These are phyloP conservation scores for Xylogone sp. DNA, from an alignment of 2,329 filamentous ascomycete genomes.

Conservation along the genomic window DNA sequence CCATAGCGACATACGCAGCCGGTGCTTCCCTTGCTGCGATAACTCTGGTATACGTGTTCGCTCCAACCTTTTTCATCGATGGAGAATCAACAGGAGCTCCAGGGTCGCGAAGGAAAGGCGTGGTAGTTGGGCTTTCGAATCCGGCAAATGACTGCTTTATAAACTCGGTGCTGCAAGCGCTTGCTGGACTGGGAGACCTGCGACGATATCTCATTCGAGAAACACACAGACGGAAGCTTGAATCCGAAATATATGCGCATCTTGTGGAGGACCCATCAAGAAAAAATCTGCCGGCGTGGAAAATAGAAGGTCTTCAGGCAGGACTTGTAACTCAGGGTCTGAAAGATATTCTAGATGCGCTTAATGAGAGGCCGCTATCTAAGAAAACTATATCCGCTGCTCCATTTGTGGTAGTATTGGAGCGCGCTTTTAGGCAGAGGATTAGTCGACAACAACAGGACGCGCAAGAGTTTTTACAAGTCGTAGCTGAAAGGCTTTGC, in stretches of 20 bases:
- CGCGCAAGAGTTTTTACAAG: slow-evolving; percentile 94
- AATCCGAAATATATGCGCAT: slow-evolving; percentile 69
- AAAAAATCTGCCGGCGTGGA: slow-evolving; percentile 50
- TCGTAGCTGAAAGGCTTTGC: slow-evolving; percentile 85
- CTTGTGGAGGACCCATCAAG: slow-evolving; percentile 48
- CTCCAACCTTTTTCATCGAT: slow-evolving; percentile 94
- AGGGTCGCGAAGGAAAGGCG: slow-evolving; percentile 63
- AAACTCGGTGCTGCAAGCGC: slow-evolving; percentile 90
- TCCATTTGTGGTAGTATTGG: slow-evolving; percentile 78
- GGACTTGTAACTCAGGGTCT: slow-evolving; percentile 82
- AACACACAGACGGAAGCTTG: slow-evolving; percentile 76
- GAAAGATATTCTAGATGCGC: slow-evolving; percentile 85
- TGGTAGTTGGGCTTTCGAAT: slow-evolving; percentile 84
- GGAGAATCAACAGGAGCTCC: slow-evolving; percentile 60
- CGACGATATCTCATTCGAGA: slow-evolving; percentile 90
- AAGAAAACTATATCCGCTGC: slow-evolving; percentile 89
- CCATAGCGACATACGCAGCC: slow-evolving; percentile 88
- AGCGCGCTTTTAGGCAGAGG: slow-evolving; percentile 80
- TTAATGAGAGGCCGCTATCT: slow-evolving; percentile 92
- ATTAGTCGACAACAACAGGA: slow-evolving; percentile 96
- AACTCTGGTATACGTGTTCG: slow-evolving; percentile 95
- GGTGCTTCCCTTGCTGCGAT: slow-evolving; percentile 93
- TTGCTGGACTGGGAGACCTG: slow-evolving; percentile 86
- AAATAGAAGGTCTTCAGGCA: slow-evolving; percentile 66
- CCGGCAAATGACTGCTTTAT: slow-evolving; percentile 96